Percentiles rank a stretch among this genome's conserved stretches.
phyloP scores from a whole-genome alignment of 495 filamentous ascomycete species.

The Penicillium argentinense region DNA sequence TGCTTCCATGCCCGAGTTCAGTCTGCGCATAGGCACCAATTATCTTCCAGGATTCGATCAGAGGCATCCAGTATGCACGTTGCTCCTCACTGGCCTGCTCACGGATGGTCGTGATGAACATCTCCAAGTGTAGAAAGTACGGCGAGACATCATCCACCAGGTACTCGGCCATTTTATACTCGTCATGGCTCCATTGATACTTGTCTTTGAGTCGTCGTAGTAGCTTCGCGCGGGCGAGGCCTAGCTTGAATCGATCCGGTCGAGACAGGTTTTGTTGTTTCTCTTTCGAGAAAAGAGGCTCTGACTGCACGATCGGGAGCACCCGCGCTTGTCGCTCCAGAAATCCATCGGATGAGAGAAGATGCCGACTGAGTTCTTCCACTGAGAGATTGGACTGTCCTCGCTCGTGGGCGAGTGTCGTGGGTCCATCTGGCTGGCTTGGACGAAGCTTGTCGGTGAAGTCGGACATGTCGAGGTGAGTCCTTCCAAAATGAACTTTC shows the following conservation, averaged over 20 bases:
- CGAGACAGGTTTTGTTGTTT: constrained; percentile 46
- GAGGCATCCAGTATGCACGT: constrained; percentile 42
- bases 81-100: constrained; percentile 48
- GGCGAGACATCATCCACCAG: constrained; percentile 45
- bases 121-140: constrained; percentile 38
- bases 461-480: constrained; percentile 49
- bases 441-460: constrained; percentile 48
- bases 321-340: constrained; percentile 43
- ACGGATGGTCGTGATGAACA: constrained; percentile 39
- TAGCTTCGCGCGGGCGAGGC: constrained; percentile 47
- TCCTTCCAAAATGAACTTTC: not conserved
- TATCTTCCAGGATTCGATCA: constrained; percentile 42
- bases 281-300: constrained; percentile 42
- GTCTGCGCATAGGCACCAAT: constrained; percentile 49
- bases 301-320: constrained; percentile 32
- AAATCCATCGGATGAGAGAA: constrained; percentile 40
- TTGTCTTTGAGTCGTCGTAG: constrained; percentile 39
- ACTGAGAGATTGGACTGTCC: constrained; percentile 34
- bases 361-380: constrained; percentile 38
- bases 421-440: constrained; percentile 33
- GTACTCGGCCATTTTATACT: constrained; percentile 47
- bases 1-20: constrained; percentile 51
- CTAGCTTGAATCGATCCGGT: constrained; percentile 46
- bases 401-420: constrained; percentile 40
- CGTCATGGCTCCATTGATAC: constrained; percentile 40